Base-by-base conservation (phyloP, 2,329 filamentous ascomycete species). In the Ceratocystis cacaofunesta region DNA sequence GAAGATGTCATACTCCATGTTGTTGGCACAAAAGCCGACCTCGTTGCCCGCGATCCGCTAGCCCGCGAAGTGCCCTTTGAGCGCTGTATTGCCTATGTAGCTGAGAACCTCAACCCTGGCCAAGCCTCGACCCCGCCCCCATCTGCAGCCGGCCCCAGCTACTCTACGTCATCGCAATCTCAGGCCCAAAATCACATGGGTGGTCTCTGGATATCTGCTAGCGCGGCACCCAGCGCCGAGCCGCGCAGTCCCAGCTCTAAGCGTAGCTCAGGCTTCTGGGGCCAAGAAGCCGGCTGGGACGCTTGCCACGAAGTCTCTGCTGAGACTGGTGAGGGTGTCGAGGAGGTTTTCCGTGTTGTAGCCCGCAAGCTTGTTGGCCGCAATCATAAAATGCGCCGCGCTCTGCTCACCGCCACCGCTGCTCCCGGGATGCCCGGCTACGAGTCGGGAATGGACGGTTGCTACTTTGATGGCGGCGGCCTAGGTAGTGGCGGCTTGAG, bases 231-330 rank as follows among this genome's bases (percentile, higher is more conserved):
- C 63, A 67, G 72, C 10, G 75, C 76, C 66, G 83, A 85, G 69
- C 81, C 82, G 12, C 79, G 82, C 65, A 84, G 80, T 68, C 84
- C 84, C 57, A 81, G 79, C 70, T 84, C 81, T 60, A 87, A 87
- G 73, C 79, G 85, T 52, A 88, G 84, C 71, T 88, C 84, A 46
- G 87, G 88, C 1, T 90, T 91, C 76, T 96, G 92, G 92, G 90
- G 87, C 25, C 89, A 94, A 74, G 92, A 96, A 72, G 85, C 91
- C 5, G 91, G 92, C 63, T 97, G 92, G 92, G 92, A 96, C 72
- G 95, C 91, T 69, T 97, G 92, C 74, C 94, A 97, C 75, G 94
- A 99, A 77, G 92, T 99, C 72, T 92, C 87, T 70, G 92, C 92
- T 61, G 92, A 95, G 78, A 91, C 87, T 71, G 92, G 92, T 66